phyloP scores from a whole-genome alignment of 1,284 basidiomycete species.

The Austroboletus novae-zelandiae region DNA sequence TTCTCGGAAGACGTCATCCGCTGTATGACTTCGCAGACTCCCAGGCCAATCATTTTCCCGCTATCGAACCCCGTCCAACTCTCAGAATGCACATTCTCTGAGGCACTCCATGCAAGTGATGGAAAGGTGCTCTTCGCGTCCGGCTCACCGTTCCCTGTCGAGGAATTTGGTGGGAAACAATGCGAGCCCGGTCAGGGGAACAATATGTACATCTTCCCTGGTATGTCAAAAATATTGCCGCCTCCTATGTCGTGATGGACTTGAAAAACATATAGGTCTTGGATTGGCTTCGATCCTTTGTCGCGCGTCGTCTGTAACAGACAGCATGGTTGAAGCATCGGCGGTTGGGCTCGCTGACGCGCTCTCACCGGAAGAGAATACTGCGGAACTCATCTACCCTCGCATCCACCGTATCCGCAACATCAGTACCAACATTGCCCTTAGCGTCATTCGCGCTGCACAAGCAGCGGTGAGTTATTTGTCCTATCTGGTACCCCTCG shows the following conservation, averaged over 20 bases:
- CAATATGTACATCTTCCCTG: conserved; percentile 84
- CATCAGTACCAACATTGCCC: conserved; percentile 75
- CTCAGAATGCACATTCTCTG: conserved; percentile 83
- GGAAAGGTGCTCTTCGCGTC: conserved; percentile 85
- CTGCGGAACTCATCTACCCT: conserved; percentile 69
- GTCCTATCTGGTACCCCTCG: not conserved
- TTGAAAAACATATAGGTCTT: conserved; percentile 47
- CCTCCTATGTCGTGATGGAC: not conserved
- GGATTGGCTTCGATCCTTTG: conserved; percentile 79
- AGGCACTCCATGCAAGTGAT: conserved; percentile 75
- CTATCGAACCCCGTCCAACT: conserved; percentile 91
- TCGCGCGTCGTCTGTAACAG: conserved; percentile 65
- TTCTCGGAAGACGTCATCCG: conserved; percentile 78
- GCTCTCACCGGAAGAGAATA: conserved; percentile 71
- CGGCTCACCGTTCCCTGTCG: conserved; percentile 84
- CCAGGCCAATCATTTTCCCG: conserved; percentile 91
- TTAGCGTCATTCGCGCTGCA: conserved; percentile 72
- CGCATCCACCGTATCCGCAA: conserved; percentile 79
- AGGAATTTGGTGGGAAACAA: conserved; percentile 55
- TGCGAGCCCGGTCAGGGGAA: conserved; percentile 89
- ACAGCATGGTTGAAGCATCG: conserved; percentile 79
- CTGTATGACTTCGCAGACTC: conserved; percentile 83
- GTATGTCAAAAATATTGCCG: conserved; percentile 32
- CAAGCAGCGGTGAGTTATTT: conserved; percentile 62
- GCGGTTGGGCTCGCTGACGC: conserved; percentile 78